These are phyloP conservation scores for Candida oleophila DNA, from an alignment of 805 yeast genomes.

Conservation along the genomic window DNA sequence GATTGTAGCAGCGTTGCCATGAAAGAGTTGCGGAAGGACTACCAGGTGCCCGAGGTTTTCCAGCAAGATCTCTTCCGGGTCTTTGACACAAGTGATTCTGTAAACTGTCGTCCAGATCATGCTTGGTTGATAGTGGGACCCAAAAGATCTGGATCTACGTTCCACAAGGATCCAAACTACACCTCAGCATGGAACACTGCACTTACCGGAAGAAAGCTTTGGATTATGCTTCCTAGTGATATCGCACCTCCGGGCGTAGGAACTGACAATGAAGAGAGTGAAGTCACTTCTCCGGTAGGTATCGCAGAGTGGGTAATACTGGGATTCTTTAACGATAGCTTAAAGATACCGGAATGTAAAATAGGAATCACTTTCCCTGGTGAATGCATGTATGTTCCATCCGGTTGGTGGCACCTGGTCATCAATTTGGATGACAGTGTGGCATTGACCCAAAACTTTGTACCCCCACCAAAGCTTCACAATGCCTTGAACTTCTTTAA, in stretches of 20 bases:
- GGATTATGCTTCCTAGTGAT: slow-evolving; percentile 86
- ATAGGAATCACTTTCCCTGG: slow-evolving; percentile 79
- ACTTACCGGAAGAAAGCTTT: slow-evolving; percentile 70
- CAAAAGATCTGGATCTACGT: slow-evolving; percentile 77
- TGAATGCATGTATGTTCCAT: slow-evolving; percentile 84
- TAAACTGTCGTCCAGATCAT: slow-evolving; percentile 73
- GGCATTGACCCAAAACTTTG: slow-evolving; percentile 88
- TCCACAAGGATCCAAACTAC: slow-evolving; percentile 89
- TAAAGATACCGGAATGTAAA: slow-evolving; percentile 53
- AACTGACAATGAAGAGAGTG: slow-evolving; percentile 74
- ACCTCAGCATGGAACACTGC: slow-evolving; percentile 91
- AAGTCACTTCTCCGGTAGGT: slow-evolving; percentile 90
- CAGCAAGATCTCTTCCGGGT: slow-evolving; percentile 59
- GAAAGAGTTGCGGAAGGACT: slow-evolving; percentile 52
- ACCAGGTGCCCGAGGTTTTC: slow-evolving; percentile 53
- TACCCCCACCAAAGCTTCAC: slow-evolving; percentile 62
- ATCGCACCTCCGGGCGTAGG: slow-evolving; percentile 82
- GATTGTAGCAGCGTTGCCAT: slow-evolving; percentile 78
- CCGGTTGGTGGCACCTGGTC: slow-evolving; percentile 98
- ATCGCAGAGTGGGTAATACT: slow-evolving; percentile 87
- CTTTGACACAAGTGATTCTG: slow-evolving; percentile 29
- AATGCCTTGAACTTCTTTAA: slow-evolving; percentile 66
- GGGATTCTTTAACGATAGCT: slow-evolving; percentile 75
- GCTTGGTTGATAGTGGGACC: slow-evolving; percentile 93
- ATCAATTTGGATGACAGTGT: slow-evolving; percentile 81